These are phyloP conservation scores for Pulicaria dysenterica DNA, from an alignment of 129 eudicot species.

Conservation along the genomic window DNA sequence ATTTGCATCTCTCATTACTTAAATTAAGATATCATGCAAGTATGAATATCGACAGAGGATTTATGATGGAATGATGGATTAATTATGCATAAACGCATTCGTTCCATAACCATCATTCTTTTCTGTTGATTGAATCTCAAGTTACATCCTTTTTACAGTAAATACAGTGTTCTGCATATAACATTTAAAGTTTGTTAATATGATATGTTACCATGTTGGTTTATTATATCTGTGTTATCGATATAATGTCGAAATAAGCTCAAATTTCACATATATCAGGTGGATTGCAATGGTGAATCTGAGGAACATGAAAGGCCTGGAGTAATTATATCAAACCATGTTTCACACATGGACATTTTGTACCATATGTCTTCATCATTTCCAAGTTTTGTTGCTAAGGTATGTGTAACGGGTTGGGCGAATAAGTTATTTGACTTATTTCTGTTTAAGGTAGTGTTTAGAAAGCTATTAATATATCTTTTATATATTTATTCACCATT, in stretches of 20 bases:
- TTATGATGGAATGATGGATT: background rate
- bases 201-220: slow-evolving; percentile 7
- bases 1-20: background rate
- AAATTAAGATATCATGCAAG: too few relatives aligned
- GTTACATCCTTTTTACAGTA: background rate
- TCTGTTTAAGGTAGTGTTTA: background rate
- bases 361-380: slow-evolving; percentile 88
- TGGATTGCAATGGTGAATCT: slow-evolving; percentile 38
- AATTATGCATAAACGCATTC: background rate
- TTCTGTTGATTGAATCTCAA: background rate
- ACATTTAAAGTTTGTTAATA: background rate
- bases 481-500: background rate
- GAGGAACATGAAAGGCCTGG: slow-evolving; percentile 78
- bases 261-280: slow-evolving; percentile 34
- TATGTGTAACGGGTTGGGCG: slow-evolving; percentile 29
- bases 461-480: background rate
- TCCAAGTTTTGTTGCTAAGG: slow-evolving; percentile 99
- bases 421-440: background rate
- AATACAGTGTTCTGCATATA: slow-evolving; percentile 2
- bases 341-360: slow-evolving; percentile 85
- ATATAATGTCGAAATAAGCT: background rate
- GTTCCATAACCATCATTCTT: background rate
- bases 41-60: background rate
- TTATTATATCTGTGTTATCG: background rate
- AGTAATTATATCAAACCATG: slow-evolving; percentile 82